Percentiles rank a stretch among this genome's conserved stretches.
phyloP scores from a whole-genome alignment of 164 flowering plant genomes.

The Platanus orientalis region DNA sequence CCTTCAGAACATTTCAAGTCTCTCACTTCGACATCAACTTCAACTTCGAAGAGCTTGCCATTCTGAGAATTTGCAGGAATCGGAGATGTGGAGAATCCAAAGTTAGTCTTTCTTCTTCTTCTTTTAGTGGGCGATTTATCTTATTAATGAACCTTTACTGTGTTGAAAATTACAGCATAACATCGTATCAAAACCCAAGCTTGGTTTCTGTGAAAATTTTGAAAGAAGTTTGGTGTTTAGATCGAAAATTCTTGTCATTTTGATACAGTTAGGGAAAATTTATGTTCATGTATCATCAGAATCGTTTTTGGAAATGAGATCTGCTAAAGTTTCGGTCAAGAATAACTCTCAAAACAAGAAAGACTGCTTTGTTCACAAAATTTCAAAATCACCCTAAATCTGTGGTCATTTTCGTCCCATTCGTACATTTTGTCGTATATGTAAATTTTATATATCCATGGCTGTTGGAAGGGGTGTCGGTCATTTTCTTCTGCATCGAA shows the following conservation, averaged over 20 bases:
- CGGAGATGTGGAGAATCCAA: not conserved
- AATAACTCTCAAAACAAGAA: too few species aligned
- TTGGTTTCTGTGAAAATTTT: not conserved
- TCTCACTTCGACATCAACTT: slow-evolving; percentile 52
- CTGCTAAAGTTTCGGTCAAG: not conserved
- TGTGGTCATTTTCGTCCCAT: slow-evolving; percentile 22
- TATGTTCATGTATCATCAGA: not conserved
- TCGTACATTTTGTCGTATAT: slow-evolving; percentile 7
- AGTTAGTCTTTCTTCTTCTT: slow-evolving; percentile 13
- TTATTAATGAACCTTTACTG: not conserved
- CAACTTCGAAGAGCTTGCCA: slow-evolving; percentile 96
- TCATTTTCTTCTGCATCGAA: slow-evolving; percentile 26
- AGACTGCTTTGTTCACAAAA: too few species aligned
- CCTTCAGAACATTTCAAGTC: slow-evolving; percentile 85
- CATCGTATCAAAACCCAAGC: not conserved
- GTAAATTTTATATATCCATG: slow-evolving; percentile 1
- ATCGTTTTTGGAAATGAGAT: not conserved
- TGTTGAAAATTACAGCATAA: too few species aligned
- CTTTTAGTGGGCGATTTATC: not conserved
- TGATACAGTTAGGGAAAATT: not conserved
- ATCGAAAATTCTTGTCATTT: not conserved
- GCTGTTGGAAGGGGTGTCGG: slow-evolving; percentile 22
- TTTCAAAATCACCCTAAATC: too few species aligned
- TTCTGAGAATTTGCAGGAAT: slow-evolving; percentile 39
- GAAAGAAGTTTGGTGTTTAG: not conserved